These are phyloP conservation scores for Tolypocladium capitatum DNA, from an alignment of 2,329 filamentous ascomycete species.

Conservation along the genomic window DNA sequence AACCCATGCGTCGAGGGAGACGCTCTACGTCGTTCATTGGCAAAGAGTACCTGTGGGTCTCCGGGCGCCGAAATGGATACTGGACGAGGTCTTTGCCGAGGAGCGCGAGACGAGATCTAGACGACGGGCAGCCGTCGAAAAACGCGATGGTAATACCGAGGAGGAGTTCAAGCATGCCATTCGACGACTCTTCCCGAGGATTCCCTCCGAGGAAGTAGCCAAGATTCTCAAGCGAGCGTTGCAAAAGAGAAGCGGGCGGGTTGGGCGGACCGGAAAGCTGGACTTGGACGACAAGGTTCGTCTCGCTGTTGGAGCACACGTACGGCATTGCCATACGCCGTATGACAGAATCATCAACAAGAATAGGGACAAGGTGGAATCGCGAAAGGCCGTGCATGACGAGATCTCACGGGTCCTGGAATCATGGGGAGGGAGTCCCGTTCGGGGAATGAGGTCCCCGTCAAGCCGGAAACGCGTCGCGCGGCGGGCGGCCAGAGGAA, in stretches of 20 bases:
- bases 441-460: neutral
- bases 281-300: constrained; percentile 23
- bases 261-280: constrained; percentile 29
- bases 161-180: constrained; percentile 21
- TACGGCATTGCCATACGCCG: constrained; percentile 31
- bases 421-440: constrained; percentile 1
- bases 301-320: constrained; percentile 34
- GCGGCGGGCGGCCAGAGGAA: neutral
- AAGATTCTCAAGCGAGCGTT: constrained; percentile 27
- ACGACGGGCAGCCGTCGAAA: constrained; percentile 18
- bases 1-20: constrained; percentile 17
- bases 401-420: constrained; percentile 3
- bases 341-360: constrained; percentile 26
- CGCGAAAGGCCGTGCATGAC: constrained; percentile 3
- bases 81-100: constrained; percentile 13
- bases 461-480: neutral
- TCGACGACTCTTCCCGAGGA: constrained; percentile 22
- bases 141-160: constrained; percentile 20
- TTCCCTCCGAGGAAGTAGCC: constrained; percentile 21
- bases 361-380: neutral
- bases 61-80: constrained; percentile 22
- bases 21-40: constrained; percentile 23
- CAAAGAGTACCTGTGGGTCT: constrained; percentile 18
- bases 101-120: constrained; percentile 17
- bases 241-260: constrained; percentile 30